Base-by-base conservation (phyloP, 345 rosid species). In the Aquilaria sinensis region DNA sequence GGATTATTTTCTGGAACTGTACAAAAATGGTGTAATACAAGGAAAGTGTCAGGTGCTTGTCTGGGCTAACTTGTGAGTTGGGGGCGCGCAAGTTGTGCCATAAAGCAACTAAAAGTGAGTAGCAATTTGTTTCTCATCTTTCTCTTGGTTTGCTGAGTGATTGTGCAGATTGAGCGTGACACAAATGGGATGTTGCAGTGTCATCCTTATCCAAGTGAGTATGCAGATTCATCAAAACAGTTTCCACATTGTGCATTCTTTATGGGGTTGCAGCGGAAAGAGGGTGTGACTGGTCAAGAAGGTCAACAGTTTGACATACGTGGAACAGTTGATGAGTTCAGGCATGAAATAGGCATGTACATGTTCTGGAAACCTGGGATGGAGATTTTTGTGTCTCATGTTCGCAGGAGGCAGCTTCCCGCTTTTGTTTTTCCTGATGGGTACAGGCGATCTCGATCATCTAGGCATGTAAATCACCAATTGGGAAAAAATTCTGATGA, bases 271-370 rank as follows among this genome's bases (percentile, higher is more conserved):
- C 86, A 77, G 66, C 81, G 85, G 79, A 82, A 80, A 70, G 85
- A 82, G 73, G 88, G 82, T 67, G 68, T 69, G 52, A 76, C 67
- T 56, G 77, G 86, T 64, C 90, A 79, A 69, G 90, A 87, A 57
- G 79, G 86, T 70, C 90, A 87, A 57, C 90, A 82, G 68, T 87
- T 87, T 74, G 94, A 87, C 75, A 82, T 87, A 67, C 81, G 90
- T 12, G 76, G 75, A 53, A 82, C 90, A 1, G 88, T 87, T 9
- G 86, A 84, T 30, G 83, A 82, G 75, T 84, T 87, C 65, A 80
- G 81, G 68, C 82, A 79, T 65, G 86, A 74, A 47, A 76, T 87
- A 62, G 72, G 65, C 67, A 76, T 72, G 85, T 81, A 82, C 67
- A 48, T 70, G 80, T 79, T 77, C 61, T 79, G 88, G 94, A 87